Base-by-base conservation (phyloP, 176 grass and related monocot genomes). In the Stipa capillata region DNA sequence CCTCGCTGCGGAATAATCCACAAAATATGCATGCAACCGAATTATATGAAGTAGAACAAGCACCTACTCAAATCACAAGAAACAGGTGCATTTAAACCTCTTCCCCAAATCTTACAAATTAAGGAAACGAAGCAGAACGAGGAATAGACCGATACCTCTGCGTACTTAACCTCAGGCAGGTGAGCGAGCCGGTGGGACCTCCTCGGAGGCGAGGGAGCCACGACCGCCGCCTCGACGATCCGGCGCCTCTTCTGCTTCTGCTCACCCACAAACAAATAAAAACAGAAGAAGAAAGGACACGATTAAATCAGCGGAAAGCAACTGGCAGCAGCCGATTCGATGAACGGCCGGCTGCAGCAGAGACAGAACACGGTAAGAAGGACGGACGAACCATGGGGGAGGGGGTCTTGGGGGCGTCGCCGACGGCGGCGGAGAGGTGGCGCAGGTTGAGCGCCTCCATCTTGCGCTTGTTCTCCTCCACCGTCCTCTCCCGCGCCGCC, bases 401-500 rank as follows among this genome's bases (percentile, higher is more conserved):
- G 3, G 92, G 85, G 25, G 92, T 90, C 73, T 92, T 98, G 63
- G 92, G 90, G 0, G 89, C 75, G 74, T 69, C 63, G 61, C 34
- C 72, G 72, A 98, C 18, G 76, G 72, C 81, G 50, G 85, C 50
- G 66, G 90, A 87, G 90, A 98, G 90, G 64, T 98, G 77, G 61
- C 44, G 81, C 49, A 98, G 92, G 68, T 98, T 98, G 69, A 98
- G 92, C 83, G 87, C 90, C 82, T 94, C 96, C 65, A 98, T 87
- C 86, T 94, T 98, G 85, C 83, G 89, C 88, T 91, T 98, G 92
- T 98, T 98, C 85, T 98, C 96, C 88, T 87, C 83, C 58, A 98
- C 83, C 52, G 79, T 92, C 82, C 80, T 92, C 88, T 77, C 83
- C 62, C 96, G 72, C 65, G 64, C 87, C 75, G 91, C 92, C 85